phyloP scores from a whole-genome alignment of 495 filamentous ascomycete genomes.

The Penicillium lagena region DNA sequence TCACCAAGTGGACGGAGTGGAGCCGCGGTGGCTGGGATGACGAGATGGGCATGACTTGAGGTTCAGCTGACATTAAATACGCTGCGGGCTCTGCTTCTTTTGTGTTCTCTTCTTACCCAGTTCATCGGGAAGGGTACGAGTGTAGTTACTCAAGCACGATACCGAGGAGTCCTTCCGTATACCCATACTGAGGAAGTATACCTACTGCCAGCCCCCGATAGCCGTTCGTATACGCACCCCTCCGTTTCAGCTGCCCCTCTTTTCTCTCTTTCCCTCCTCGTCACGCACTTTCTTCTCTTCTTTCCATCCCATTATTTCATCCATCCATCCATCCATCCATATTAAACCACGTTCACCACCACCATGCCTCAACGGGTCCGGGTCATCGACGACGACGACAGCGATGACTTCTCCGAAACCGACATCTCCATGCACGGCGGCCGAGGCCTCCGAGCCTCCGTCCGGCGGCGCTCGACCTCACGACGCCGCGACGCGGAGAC shows the following conservation, averaged over 20 bases:
- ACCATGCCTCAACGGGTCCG: constrained; percentile 1
- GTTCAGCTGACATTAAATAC: too few relatives aligned
- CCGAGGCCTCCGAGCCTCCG: constrained; percentile 12
- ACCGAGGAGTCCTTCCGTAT: too few relatives aligned
- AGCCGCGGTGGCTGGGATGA: too few relatives aligned
- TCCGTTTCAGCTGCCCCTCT: neutral
- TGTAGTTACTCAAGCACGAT: too few relatives aligned
- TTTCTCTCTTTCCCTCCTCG: neutral
- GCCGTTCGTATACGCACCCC: neutral
- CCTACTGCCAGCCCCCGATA: neutral
- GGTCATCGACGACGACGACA: constrained; percentile 24
- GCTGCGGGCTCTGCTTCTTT: too few relatives aligned
- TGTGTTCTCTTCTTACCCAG: too few relatives aligned
- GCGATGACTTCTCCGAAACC: constrained; percentile 32
- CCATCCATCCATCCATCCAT: too few relatives aligned
- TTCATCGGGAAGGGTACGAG: too few relatives aligned
- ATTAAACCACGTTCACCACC: too few relatives aligned
- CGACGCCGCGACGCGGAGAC: constrained; percentile 19
- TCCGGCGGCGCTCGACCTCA: constrained; percentile 32
- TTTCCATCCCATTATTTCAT: neutral
- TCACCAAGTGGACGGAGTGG: too few relatives aligned
- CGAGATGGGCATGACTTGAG: too few relatives aligned
- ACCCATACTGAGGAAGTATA: too few relatives aligned
- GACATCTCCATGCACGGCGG: constrained; percentile 28
- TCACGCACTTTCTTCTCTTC: neutral